phyloP scores from a whole-genome alignment of 768 basidiomycete species.

The Pulveroboletus sp. region DNA sequence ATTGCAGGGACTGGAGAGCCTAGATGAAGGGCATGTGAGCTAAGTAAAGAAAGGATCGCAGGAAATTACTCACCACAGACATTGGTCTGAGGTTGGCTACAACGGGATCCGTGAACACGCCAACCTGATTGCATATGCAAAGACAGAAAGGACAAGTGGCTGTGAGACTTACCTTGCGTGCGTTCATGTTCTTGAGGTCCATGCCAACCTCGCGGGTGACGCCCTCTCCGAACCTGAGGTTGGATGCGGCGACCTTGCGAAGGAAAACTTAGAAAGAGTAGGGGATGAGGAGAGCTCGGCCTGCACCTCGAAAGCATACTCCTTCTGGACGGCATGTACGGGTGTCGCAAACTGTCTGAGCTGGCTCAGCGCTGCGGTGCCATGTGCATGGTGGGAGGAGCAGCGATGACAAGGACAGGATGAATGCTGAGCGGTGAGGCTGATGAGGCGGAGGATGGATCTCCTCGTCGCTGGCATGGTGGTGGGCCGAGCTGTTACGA shows the following conservation, averaged over 20 bases:
- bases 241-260: constrained; percentile 73
- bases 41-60: not conserved
- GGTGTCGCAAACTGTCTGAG: constrained; percentile 76
- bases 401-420: constrained; percentile 78
- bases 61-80: constrained; percentile 56
- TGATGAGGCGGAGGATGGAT: constrained; percentile 69
- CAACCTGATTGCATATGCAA: constrained; percentile 55
- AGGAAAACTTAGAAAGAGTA: not conserved
- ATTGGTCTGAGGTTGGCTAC: constrained; percentile 79
- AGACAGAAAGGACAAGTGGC: constrained; percentile 1
- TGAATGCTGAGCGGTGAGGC: constrained; percentile 61
- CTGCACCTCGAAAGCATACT: constrained; percentile 86
- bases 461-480: constrained; percentile 50
- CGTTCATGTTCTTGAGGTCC: constrained; percentile 92
- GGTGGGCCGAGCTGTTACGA: too few relatives aligned
- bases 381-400: constrained; percentile 34
- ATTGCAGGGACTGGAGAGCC: constrained; percentile 77
- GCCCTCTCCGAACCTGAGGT: constrained; percentile 85
- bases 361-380: constrained; percentile 50
- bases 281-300: not conserved
- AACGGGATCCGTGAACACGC: constrained; percentile 88
- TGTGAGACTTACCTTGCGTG: constrained; percentile 55
- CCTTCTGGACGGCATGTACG: constrained; percentile 65
- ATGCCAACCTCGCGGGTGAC: constrained; percentile 89
- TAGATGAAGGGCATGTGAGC: constrained; percentile 25